Conservation (phyloP, 805 yeast genomes). For the Jamesozyma piceae region DNA sequence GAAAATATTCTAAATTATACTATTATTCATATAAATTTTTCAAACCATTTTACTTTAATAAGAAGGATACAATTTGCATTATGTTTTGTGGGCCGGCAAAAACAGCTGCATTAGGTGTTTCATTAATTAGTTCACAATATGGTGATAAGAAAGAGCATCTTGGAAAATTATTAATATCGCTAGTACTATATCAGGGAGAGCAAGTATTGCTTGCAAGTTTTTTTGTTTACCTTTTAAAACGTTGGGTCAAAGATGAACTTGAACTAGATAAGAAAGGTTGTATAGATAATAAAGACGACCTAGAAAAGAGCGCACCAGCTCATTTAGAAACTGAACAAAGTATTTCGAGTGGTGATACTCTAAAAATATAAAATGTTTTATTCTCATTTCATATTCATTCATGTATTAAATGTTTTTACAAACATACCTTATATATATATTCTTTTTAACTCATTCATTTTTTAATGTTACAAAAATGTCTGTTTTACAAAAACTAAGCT, state of each 20-base stretch:
- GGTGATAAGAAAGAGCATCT: constrained; percentile 51
- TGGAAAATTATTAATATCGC: constrained; percentile 68
- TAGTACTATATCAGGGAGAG: constrained; percentile 79
- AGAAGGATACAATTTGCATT: constrained; percentile 65
- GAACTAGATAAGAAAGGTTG: constrained; percentile 10
- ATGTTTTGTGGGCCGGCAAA: constrained; percentile 89
- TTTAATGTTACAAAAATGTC: neutral
- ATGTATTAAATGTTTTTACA: no score
- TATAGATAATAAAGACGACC: constrained; percentile 1
- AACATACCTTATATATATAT: neutral
- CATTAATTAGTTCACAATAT: constrained; percentile 71
- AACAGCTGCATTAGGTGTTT: constrained; percentile 87
- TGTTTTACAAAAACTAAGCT: neutral
- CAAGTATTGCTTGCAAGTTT: constrained; percentile 79
- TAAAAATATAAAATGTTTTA: no score
- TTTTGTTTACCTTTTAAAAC: constrained; percentile 53
- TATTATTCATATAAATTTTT: constrained; percentile 31
- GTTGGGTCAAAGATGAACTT: constrained; percentile 43
- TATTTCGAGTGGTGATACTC: neutral
- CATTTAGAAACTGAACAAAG: neutral
- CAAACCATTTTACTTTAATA: constrained; percentile 61
- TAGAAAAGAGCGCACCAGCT: neutral
- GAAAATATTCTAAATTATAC: constrained; percentile 37
- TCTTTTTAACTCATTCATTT: no score
- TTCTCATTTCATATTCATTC: neutral